Evolutionary conservation across 805 yeast genomes (phyloP), one percentile per base, ranked within the genome.

Genomic region (Candida tallmaniae): DNA sequence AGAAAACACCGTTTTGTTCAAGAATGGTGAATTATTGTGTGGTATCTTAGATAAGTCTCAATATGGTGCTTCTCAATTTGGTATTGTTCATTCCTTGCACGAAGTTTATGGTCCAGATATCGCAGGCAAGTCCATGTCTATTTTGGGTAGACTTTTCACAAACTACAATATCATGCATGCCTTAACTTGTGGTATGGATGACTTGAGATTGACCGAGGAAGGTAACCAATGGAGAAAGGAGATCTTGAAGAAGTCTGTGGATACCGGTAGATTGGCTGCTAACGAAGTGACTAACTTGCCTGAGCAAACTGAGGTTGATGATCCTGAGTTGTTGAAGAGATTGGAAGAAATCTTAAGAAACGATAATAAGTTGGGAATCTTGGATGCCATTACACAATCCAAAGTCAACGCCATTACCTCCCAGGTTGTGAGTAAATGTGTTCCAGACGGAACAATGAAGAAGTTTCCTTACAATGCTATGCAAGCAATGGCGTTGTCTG

Each of bases 101-200:
- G 99, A 93, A 65, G 83, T 93, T 13, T 93, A 90, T 59, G 98
- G 98, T 10, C 80, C 96, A 8, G 76, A 74, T 32, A 75, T 80
- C 50, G 96, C 97, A 14, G 96, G 97, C 40, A 82, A 84, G 54
- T 74, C 93, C 5, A 68, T 93, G 31, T 83, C 95, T 32, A 94
- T 90, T n/a, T 72, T 93, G 41, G 97, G 98, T 45, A 76, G 98
- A 52, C 70, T 93, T 36, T 90, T 94, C 66, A 94, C 99, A 15
- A 87, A 85, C 60, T 93, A 87, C 60, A 88, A 83, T 52, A 89
- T 83, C 76, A 74, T 78, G 67, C 83, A 86, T 38, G 97, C 96
- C 1, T 85, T 93, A 56, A 93, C 98, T 6, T 93, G 99, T 80
- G 98, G 99, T 74, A 94, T 93, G 98, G 99, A 93, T 59, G 99